Evolutionary conservation across 139 green algal species (phyloP).

Genomic region (Cymbomonas tetramitiformis): DNA sequence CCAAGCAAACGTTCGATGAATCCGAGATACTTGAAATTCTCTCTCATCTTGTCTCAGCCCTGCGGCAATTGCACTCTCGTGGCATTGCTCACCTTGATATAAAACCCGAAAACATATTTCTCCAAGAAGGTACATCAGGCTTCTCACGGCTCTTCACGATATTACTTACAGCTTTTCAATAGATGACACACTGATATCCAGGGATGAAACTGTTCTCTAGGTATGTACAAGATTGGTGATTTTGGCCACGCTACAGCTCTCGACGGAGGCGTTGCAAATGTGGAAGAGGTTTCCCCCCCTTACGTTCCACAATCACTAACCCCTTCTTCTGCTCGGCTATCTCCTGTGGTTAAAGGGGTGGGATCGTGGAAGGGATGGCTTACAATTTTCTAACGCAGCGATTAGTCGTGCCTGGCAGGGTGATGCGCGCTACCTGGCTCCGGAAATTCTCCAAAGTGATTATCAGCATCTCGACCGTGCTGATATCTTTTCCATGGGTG

Average conservation of each 20-base stretch:
- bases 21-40: constrained; percentile 12
- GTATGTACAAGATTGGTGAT: constrained; percentile 77
- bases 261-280: neutral
- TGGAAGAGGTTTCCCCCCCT: constrained; percentile 15
- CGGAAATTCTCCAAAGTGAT: constrained; percentile 53
- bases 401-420: constrained; percentile 42
- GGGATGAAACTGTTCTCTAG: no score
- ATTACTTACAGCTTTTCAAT: no score
- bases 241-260: constrained; percentile 61
- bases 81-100: constrained; percentile 82
- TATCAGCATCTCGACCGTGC: constrained; percentile 48
- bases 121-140: neutral
- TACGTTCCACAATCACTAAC: no score
- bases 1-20: neutral
- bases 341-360: constrained; percentile 7
- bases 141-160: no score
- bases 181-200: no score
- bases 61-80: constrained; percentile 60
- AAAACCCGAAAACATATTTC: constrained; percentile 89
- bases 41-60: constrained; percentile 26
- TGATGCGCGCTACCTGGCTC: constrained; percentile 67
- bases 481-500: constrained; percentile 81
- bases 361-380: neutral
- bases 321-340: no score
- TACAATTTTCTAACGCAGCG: no score